Evolutionary conservation across 352 stramenopile species (phyloP).

Genomic region (Sclerospora graminicola): DNA sequence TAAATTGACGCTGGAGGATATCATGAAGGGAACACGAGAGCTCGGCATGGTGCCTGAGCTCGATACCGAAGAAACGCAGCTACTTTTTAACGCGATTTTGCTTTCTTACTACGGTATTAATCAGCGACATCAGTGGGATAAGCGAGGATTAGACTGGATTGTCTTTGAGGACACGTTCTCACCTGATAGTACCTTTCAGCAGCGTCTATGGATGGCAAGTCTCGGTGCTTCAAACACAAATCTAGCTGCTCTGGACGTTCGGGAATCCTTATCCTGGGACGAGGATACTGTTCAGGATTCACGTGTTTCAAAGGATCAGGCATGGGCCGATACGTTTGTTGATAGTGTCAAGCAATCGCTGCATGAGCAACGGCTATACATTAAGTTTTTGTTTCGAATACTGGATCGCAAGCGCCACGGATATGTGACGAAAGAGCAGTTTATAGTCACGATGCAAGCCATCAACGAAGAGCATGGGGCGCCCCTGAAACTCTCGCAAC

Average conservation of each 20-base stretch:
- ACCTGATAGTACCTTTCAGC: conserved; percentile 48
- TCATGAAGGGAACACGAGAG: conserved; percentile 37
- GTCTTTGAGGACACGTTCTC: conserved; percentile 80
- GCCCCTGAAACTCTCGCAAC: conserved; percentile 41
- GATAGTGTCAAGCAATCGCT: conserved; percentile 63
- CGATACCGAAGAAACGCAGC: conserved; percentile 30
- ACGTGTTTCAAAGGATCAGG: conserved; percentile 25
- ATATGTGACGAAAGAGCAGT: conserved; percentile 56
- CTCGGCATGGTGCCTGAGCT: conserved; percentile 43
- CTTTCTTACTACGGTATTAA: conserved; percentile 57
- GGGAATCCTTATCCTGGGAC: conserved; percentile 15
- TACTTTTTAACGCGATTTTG: conserved; percentile 56
- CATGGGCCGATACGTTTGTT: conserved; percentile 59
- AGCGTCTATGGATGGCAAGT: conserved; percentile 49
- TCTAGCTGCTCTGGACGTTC: conserved; percentile 18
- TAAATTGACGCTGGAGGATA: conserved; percentile 34
- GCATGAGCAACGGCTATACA: conserved; percentile 69
- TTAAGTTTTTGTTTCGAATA: conserved; percentile 75
- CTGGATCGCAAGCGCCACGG: conserved; percentile 57
- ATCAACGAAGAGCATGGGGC: conserved; percentile 64
- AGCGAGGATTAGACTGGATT: conserved; percentile 42
- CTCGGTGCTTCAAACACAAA: conserved; percentile 46
- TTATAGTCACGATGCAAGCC: conserved; percentile 61
- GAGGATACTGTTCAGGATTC: conserved; percentile 24
- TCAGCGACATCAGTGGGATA: conserved; percentile 25